phyloP scores from a whole-genome alignment of 306 rosid genomes.

The Gynostemma pentaphyllum region DNA sequence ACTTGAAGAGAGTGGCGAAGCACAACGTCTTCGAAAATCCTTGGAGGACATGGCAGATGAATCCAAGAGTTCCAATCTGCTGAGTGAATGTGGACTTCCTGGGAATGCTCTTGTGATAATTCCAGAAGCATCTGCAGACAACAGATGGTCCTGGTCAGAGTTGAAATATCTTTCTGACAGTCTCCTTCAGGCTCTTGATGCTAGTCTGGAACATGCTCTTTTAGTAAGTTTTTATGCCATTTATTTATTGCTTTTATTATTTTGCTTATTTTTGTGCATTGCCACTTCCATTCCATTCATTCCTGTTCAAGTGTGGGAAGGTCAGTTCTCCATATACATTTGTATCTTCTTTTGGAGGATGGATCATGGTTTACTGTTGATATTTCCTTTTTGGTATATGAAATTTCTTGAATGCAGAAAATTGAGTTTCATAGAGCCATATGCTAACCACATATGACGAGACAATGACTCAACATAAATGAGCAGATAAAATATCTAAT shows the following conservation, averaged over 20 bases:
- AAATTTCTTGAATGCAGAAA: background rate
- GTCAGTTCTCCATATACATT: background rate
- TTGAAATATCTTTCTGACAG: conserved; percentile 80
- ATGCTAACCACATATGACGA: too few relatives aligned
- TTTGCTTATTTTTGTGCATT: background rate
- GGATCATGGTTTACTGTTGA: background rate
- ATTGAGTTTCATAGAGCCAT: background rate
- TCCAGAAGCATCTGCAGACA: conserved; percentile 60
- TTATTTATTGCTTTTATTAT: background rate
- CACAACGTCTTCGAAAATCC: conserved; percentile 75
- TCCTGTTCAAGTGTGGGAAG: background rate
- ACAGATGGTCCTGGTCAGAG: conserved; percentile 89
- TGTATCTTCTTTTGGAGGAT: background rate
- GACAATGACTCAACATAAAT: too few relatives aligned
- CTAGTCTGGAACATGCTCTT: conserved; percentile 87
- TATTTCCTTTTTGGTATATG: too few relatives aligned
- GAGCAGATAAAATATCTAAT: too few relatives aligned
- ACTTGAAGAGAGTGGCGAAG: conserved; percentile 96
- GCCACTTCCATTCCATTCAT: background rate
- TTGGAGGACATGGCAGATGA: conserved; percentile 78
- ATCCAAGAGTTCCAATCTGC: conserved; percentile 42
- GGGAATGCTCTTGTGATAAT: conserved; percentile 50
- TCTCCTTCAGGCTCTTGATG: conserved; percentile 94
- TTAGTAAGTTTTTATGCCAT: conserved; percentile 42
- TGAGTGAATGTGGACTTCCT: conserved; percentile 68